Conservation (phyloP, 2,329 filamentous ascomycete species). For the Exophiala bonariae region DNA sequence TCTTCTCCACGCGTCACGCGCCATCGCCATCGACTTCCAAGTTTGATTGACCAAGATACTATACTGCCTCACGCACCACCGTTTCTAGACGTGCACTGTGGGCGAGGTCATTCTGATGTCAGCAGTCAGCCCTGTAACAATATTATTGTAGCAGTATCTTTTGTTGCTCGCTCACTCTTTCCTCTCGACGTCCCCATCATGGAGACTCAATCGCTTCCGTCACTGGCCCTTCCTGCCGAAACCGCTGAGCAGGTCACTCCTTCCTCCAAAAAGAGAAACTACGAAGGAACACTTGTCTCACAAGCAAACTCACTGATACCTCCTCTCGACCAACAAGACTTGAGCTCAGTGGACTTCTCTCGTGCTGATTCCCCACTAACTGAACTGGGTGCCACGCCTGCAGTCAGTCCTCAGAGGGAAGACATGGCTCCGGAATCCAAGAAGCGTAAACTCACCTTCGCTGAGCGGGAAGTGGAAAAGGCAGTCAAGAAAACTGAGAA, state of each 20-base stretch:
- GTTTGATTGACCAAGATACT: too few relatives aligned
- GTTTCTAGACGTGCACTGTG: too few relatives aligned
- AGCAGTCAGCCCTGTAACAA: too few relatives aligned
- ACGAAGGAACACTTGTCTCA: constrained; percentile 14
- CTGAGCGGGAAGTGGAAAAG: constrained; percentile 26
- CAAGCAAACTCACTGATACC: constrained; percentile 3
- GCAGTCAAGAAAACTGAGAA: constrained; percentile 34
- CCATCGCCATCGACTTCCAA: too few relatives aligned
- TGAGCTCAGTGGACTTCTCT: constrained; percentile 4
- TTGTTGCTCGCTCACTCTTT: neutral
- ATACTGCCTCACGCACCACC: too few relatives aligned
- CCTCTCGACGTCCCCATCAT: constrained; percentile 2
- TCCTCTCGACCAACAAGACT: constrained; percentile 8
- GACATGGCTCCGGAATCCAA: constrained; percentile 20
- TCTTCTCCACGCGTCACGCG: too few relatives aligned
- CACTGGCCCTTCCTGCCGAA: constrained; percentile 10
- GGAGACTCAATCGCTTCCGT: constrained; percentile 5
- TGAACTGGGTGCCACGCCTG: constrained; percentile 20
- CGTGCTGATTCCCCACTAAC: constrained; percentile 19
- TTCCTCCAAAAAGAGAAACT: constrained; percentile 21
- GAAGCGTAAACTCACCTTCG: constrained; percentile 31
- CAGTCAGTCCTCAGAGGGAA: constrained; percentile 8
- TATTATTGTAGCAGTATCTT: too few relatives aligned
- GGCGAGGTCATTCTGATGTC: too few relatives aligned
- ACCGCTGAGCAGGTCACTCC: constrained; percentile 14